Percentiles rank a stretch among this genome's conserved stretches.
These are phyloP conservation scores for Arthroderma uncinatum DNA, from an alignment of 2,329 filamentous ascomycete species.

Conservation along the genomic window DNA sequence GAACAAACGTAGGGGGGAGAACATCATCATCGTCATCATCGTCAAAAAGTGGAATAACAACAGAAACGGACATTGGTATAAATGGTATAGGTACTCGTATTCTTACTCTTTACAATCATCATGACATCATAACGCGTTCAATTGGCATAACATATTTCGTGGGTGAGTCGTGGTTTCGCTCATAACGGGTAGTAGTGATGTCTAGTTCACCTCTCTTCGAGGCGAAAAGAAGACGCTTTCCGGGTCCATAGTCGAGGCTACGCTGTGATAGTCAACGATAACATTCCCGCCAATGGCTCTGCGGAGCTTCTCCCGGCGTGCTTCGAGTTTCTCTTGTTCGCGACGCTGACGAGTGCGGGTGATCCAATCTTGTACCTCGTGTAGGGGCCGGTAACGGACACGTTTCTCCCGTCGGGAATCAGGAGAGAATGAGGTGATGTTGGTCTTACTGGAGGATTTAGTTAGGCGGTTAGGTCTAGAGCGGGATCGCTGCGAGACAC, in stretches of 20 bases:
- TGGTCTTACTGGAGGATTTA: conserved; percentile 16
- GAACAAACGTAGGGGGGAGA: neutral
- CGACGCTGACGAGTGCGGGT: conserved; percentile 33
- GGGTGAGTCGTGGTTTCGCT: neutral
- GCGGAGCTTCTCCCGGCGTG: conserved; percentile 42
- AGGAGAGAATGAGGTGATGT: conserved; percentile 23
- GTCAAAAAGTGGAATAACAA: neutral
- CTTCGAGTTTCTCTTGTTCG: conserved; percentile 40
- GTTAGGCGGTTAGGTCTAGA: conserved; percentile 10
- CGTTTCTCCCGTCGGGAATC: conserved; percentile 11
- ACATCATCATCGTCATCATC: neutral
- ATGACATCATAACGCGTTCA: neutral
- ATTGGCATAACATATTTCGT: neutral
- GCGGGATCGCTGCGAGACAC: conserved; percentile 23
- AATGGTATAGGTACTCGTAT: neutral
- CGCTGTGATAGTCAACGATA: conserved; percentile 22
- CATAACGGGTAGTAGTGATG: too few relatives aligned
- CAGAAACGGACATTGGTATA: neutral
- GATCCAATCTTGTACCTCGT: conserved; percentile 40
- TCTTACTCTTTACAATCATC: neutral
- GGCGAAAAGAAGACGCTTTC: neutral
- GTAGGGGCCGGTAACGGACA: conserved; percentile 32
- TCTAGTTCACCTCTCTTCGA: neutral
- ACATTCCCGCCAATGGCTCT: conserved; percentile 42
- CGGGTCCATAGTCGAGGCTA: neutral